A percentile compares a stretch with the other conserved stretches of the same genome.
phyloP scores from a whole-genome alignment of 177 flowering plant genomes.

The Vitis hybrid region DNA sequence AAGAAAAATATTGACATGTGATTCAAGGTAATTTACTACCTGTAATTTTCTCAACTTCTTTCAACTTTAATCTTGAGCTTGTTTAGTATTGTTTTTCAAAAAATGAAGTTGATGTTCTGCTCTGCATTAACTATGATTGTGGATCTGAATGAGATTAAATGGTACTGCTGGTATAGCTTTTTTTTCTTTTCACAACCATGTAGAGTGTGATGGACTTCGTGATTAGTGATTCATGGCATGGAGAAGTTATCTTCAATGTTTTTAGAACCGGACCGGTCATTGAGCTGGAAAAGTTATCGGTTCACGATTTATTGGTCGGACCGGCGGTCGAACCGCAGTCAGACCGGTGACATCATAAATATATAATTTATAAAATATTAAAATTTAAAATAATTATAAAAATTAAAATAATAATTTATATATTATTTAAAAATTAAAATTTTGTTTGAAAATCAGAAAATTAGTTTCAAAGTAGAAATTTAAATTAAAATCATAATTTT shows the following conservation, averaged over 20 bases:
- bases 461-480: no score
- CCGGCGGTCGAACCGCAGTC: rapidly evolving
- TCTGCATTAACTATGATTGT: neutral
- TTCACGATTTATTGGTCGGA: no score
- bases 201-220: neutral
- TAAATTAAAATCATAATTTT: no score
- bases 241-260: no score
- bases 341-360: no score
- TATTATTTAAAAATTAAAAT: no score
- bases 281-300: no score
- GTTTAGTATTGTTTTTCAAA: neutral
- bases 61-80: neutral
- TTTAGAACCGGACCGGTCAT: no score
- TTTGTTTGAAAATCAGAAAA: no score
- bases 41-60: neutral
- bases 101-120: neutral
- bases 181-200: neutral
- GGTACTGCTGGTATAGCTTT: neutral
- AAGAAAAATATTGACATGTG: slow-evolving; percentile 48
- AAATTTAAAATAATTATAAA: no score
- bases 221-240: neutral
- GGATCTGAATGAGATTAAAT: neutral
- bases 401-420: no score
- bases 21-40: slow-evolving; percentile 34
- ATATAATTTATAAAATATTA: no score